Percentiles rank a stretch among this genome's conserved stretches.
Evolutionary conservation across 495 filamentous ascomycete species (phyloP).

Genomic region (Poronia punctata): DNA sequence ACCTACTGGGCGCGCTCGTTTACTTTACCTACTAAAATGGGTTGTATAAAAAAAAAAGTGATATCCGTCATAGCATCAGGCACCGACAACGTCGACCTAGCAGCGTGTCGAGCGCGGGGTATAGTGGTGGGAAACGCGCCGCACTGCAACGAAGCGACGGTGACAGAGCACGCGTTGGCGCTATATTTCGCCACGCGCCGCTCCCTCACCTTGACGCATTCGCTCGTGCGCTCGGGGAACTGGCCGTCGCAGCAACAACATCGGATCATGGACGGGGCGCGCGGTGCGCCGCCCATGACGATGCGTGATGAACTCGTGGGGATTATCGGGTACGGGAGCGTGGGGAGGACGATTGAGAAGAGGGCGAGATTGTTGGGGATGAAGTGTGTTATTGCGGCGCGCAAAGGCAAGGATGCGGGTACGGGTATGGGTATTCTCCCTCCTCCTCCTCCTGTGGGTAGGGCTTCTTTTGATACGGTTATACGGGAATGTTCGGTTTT

Average conservation of each 20-base stretch:
- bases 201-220: conserved; percentile 35
- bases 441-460: conserved; percentile 21
- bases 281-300: conserved; percentile 34
- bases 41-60: conserved; percentile 11
- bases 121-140: conserved; percentile 43
- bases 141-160: conserved; percentile 41
- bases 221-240: conserved; percentile 24
- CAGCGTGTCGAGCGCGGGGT: conserved; percentile 34
- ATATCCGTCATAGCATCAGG: conserved; percentile 47
- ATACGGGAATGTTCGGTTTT: conserved; percentile 42
- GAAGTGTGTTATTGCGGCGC: conserved; percentile 44
- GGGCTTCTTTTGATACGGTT: conserved; percentile 39
- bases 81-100: conserved; percentile 44
- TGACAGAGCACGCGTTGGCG: conserved; percentile 49
- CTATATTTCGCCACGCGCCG: conserved; percentile 49
- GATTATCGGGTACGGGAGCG: conserved; percentile 46
- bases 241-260: conserved; percentile 24
- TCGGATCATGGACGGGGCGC: conserved; percentile 20
- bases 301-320: conserved; percentile 38
- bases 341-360: conserved; percentile 37
- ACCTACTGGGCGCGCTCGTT: background rate
- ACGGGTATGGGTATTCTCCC: no score
- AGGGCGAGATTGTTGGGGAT: conserved; percentile 38
- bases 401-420: conserved; percentile 38
- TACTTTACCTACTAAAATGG: background rate